Evolutionary conservation across 768 basidiomycete species (phyloP), one percentile per base, ranked within the genome.

Genomic region (Mycena venus): DNA sequence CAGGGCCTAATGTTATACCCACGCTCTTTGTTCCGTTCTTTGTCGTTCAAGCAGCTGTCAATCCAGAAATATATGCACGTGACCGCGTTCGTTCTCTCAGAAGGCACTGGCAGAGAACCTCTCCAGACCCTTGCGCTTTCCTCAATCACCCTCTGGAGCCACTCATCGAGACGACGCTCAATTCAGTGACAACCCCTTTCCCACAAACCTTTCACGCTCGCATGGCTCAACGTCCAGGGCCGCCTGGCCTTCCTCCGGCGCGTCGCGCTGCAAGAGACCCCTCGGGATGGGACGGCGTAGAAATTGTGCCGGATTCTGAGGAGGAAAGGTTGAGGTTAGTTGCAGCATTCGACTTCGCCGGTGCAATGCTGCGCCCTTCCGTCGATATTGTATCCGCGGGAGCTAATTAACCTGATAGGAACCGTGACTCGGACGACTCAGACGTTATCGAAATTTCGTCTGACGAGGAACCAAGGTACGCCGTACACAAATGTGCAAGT

Each of bases 381-480:
- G 44, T 65, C 40, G 8, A 15, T n/a, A 40, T 49, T 60, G 55
- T 42, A 2, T 29, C 70, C 40, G 75, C 75, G 75, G 75, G 69
- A 42, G 67, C 71, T 69, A 73, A 69, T 72, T 36, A 21, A 10
- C 40, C 23, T 51, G 38, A 53, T 34, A 70, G 69, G 23, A 38
- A 44, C 49, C 25, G 49, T 27, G 51, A 55, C 49, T 51, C 75
- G 25, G 61, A 34, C 38, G 29, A 68, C 42, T 42, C 75, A 42
- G 82, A 86, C 53, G 82, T 91, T 27, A 91, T 92, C 70, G 89
- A 91, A 76, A 88, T 91, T 80, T 90, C 89, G 21, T 91, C 90
- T 40, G 88, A 86, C 42, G 85, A 86, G 63, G 83, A 85, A 1
- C 84, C 85, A 27, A 44, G 31, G 70, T 71, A n/a, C 27, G 56